phyloP scores from a whole-genome alignment of 352 stramenopile genomes.

The Phytopythium cucurbitacearum region DNA sequence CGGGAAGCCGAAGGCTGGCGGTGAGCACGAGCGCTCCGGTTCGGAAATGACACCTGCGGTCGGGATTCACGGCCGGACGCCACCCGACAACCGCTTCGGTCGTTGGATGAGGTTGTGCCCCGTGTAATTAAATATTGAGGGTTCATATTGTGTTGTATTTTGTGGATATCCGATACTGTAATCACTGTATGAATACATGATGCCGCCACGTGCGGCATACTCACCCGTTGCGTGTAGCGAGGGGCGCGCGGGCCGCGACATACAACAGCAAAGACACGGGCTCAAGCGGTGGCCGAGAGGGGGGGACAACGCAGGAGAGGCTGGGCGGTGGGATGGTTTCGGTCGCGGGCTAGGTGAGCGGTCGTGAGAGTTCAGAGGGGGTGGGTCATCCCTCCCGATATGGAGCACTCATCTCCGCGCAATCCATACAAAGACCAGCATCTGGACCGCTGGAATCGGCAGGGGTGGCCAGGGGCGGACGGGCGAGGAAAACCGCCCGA shows the following conservation, averaged over 20 bases:
- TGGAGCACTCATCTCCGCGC: not conserved
- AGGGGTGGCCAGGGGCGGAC: not conserved
- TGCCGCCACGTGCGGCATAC: too few species aligned
- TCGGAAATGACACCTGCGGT: conserved; percentile 26
- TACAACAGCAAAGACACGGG: too few species aligned
- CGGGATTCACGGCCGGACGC: not conserved
- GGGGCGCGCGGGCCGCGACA: too few species aligned
- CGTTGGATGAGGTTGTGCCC: conserved; percentile 5
- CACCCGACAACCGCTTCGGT: too few species aligned
- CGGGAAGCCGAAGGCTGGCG: conserved; percentile 7
- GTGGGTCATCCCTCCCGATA: conserved; percentile 15
- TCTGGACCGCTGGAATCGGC: conserved; percentile 7
- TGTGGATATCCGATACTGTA: too few species aligned
- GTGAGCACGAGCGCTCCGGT: conserved; percentile 12
- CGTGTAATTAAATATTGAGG: not conserved
- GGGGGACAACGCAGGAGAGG: conserved; percentile 1
- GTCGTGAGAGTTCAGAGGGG: not conserved
- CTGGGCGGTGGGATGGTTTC: not conserved
- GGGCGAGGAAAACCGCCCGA: conserved; percentile 21
- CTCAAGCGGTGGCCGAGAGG: not conserved
- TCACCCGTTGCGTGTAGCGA: too few species aligned
- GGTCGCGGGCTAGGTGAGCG: not conserved
- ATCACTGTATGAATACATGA: too few species aligned
- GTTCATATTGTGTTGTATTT: too few species aligned
- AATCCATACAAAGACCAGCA: conserved; percentile 5